These are phyloP conservation scores for Rhizopogon rudus DNA, from an alignment of 768 basidiomycete species.

Conservation along the genomic window DNA sequence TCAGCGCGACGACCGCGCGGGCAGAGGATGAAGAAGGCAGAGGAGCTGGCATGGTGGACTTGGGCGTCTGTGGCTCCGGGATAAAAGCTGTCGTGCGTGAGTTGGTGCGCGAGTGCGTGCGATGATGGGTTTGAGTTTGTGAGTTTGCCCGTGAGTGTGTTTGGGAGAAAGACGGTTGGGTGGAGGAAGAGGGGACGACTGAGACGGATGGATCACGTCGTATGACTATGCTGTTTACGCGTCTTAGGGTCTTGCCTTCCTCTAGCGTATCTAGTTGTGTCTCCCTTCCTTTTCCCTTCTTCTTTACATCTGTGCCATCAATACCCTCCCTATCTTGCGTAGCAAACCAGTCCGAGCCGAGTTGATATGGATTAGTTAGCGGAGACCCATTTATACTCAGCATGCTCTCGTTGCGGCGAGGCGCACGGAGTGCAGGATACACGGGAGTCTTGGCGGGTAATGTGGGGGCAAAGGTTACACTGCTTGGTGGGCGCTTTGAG, in stretches of 20 bases:
- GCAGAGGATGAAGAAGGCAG: constrained; percentile 17
- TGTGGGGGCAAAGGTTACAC: constrained; percentile 66
- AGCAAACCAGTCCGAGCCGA: constrained; percentile 58
- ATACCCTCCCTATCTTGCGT: constrained; percentile 29
- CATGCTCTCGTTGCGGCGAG: constrained; percentile 72
- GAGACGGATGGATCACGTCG: constrained; percentile 51
- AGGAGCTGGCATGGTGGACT: background rate
- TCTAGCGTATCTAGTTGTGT: constrained; percentile 13
- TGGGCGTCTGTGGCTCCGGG: constrained; percentile 8
- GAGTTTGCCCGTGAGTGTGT: constrained; percentile 46
- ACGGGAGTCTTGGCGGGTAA: constrained; percentile 36
- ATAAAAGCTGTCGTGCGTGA: constrained; percentile 25
- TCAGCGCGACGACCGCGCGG: constrained; percentile 69
- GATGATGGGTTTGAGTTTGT: constrained; percentile 41
- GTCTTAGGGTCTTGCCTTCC: constrained; percentile 19
- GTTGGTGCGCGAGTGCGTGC: constrained; percentile 39
- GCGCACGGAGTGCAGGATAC: constrained; percentile 52
- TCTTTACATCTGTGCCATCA: constrained; percentile 14
- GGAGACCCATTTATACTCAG: constrained; percentile 82
- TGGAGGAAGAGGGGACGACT: constrained; percentile 25
- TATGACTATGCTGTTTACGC: constrained; percentile 59
- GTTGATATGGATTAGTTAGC: constrained; percentile 70
- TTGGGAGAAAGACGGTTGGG: constrained; percentile 12
- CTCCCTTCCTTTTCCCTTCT: constrained; percentile 21
- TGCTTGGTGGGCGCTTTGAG: constrained; percentile 45